Conservation (phyloP, 306 rosid genomes). For the Acacia acuminata region DNA sequence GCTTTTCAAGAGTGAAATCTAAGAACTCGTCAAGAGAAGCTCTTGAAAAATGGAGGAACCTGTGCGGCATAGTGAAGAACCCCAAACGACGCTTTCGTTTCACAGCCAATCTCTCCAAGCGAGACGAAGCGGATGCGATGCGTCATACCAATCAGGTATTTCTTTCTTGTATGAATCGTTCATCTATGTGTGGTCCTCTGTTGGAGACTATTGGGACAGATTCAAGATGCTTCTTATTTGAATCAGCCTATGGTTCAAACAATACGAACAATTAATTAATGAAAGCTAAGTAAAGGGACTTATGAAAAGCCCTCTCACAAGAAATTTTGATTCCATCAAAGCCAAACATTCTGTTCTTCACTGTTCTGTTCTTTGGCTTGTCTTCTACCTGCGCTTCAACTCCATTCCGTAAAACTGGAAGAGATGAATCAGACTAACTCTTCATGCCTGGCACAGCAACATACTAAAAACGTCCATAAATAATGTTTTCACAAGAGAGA, state of each 20-base stretch:
- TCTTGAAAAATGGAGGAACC: constrained; percentile 73
- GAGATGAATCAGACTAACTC: neutral
- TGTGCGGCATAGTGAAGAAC: constrained; percentile 69
- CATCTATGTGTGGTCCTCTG: neutral
- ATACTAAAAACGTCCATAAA: neutral
- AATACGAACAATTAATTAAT: neutral
- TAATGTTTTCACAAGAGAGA: neutral
- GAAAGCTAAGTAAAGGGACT: neutral
- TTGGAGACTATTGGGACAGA: neutral
- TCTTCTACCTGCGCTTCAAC: neutral
- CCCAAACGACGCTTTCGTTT: constrained; percentile 83
- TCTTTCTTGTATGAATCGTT: neutral
- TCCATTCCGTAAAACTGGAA: neutral
- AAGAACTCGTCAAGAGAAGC: constrained; percentile 73
- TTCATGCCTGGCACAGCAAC: neutral
- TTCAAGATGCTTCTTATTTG: neutral
- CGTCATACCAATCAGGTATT: constrained; percentile 77
- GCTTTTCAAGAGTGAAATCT: constrained; percentile 61
- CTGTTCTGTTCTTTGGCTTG: neutral
- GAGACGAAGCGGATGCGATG: constrained; percentile 76
- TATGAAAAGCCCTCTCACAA: neutral
- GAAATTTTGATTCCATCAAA: neutral
- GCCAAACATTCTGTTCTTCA: neutral
- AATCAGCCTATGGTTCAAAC: neutral
- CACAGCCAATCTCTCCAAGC: constrained; percentile 81